A percentile compares a stretch with the other conserved stretches of the same genome.
Evolutionary conservation across 2,329 filamentous ascomycete species (phyloP).

Genomic region (Colletotrichum paranaense): DNA sequence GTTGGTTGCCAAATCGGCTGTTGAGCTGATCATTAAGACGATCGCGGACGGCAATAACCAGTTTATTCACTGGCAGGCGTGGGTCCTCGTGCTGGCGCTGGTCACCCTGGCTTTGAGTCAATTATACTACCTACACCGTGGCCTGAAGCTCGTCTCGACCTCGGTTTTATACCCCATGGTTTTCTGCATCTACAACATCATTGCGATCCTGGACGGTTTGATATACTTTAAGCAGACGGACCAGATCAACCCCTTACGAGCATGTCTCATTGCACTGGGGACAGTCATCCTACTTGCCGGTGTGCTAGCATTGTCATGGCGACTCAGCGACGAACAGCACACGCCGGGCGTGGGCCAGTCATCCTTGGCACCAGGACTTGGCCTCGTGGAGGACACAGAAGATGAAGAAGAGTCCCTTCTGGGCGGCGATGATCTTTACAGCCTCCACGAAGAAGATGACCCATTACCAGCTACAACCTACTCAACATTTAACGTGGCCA

Average conservation of each 20-base stretch:
- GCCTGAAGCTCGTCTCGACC: slow-evolving; percentile 93
- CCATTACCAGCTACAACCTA: slow-evolving; percentile 51
- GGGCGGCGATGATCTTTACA: slow-evolving; percentile 57
- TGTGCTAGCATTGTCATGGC: slow-evolving; percentile 93
- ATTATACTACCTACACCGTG: slow-evolving; percentile 94
- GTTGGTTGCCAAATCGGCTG: slow-evolving; percentile 93
- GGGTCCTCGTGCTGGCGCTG: slow-evolving; percentile 87
- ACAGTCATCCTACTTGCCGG: slow-evolving; percentile 88
- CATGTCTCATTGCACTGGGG: slow-evolving; percentile 84
- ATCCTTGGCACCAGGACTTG: slow-evolving; percentile 83
- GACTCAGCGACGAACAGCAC: slow-evolving; percentile 82
- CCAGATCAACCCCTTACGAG: slow-evolving; percentile 79
- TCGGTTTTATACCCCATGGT: slow-evolving; percentile 96
- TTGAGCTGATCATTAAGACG: slow-evolving; percentile 90
- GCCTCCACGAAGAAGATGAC: slow-evolving; percentile 55
- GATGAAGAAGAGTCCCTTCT: slow-evolving; percentile 69
- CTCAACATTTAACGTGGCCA: slow-evolving; percentile 58
- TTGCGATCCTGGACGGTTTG: slow-evolving; percentile 94
- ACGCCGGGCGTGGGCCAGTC: slow-evolving; percentile 72
- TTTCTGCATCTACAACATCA: slow-evolving; percentile 99
- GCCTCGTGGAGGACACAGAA: slow-evolving; percentile 78
- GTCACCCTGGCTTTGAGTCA: slow-evolving; percentile 86
- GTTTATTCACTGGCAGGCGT: slow-evolving; percentile 95
- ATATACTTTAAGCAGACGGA: slow-evolving; percentile 96
- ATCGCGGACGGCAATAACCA: slow-evolving; percentile 89